These are phyloP conservation scores for Carex parvula DNA, from an alignment of 176 grass and related monocot species.

Conservation along the genomic window DNA sequence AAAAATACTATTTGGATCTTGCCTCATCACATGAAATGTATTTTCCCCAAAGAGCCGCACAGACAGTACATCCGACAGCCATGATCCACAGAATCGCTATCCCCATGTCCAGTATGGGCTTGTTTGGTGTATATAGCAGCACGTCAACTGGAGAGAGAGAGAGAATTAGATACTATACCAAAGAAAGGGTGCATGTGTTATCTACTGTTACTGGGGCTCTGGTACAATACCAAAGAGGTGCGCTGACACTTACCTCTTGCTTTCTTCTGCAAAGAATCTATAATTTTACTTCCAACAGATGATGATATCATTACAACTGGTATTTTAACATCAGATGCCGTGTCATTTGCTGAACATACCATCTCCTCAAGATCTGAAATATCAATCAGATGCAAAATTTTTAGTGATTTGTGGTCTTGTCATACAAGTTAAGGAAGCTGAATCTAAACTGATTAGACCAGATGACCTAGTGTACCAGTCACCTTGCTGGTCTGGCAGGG, in stretches of 20 bases:
- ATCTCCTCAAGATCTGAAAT: constrained; percentile 56
- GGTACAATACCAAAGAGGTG: background rate
- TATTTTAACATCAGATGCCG: constrained; percentile 46
- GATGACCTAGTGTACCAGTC: background rate
- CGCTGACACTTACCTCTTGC: constrained; percentile 30
- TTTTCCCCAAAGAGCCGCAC: constrained; percentile 68
- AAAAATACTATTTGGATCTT: background rate
- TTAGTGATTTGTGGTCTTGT: background rate
- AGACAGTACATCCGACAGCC: constrained; percentile 62
- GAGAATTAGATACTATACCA: background rate
- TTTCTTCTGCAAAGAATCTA: constrained; percentile 25
- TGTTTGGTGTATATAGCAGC: constrained; percentile 54
- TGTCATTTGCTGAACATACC: constrained; percentile 56
- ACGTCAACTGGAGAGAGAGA: constrained; percentile 46
- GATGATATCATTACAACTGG: constrained; percentile 60
- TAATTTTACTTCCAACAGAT: constrained; percentile 31
- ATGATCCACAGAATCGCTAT: constrained; percentile 72
- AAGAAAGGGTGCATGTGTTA: too few relatives aligned
- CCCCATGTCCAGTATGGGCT: constrained; percentile 45
- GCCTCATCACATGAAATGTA: constrained; percentile 49
- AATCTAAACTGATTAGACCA: background rate
- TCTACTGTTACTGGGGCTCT: too few relatives aligned
- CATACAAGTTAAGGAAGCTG: background rate
- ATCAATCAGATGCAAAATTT: background rate
- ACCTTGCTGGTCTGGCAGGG: background rate